Conservation (phyloP, 352 stramenopile genomes). For the Phytophthora rubi region DNA sequence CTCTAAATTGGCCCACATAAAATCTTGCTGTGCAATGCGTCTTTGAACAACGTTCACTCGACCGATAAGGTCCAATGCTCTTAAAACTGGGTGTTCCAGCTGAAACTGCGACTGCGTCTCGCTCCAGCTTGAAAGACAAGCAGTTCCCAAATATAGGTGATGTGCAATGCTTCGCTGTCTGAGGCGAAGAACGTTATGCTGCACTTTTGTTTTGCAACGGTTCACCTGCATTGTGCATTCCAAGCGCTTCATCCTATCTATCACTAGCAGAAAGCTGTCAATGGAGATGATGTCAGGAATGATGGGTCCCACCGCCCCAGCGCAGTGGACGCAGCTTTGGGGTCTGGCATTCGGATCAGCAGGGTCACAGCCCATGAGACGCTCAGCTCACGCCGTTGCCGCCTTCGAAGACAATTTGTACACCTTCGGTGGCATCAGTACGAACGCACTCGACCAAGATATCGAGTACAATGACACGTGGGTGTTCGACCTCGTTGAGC, state of each 20-base stretch:
- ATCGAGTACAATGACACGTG: conserved; percentile 82
- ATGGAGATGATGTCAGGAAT: conserved; percentile 32
- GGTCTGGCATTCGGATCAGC: conserved; percentile 25
- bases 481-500: conserved; percentile 50
- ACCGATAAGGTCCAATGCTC: too few relatives aligned
- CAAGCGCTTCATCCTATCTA: conserved; percentile 10
- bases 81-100: too few relatives aligned
- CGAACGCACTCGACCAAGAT: conserved; percentile 42
- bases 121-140: neutral
- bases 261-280: too few relatives aligned
- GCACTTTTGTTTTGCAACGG: conserved; percentile 23
- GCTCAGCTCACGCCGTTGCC: conserved; percentile 61
- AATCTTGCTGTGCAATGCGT: conserved; percentile 7
- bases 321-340: conserved; percentile 67
- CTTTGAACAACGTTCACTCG: neutral
- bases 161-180: conserved; percentile 12
- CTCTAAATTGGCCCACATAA: conserved; percentile 26
- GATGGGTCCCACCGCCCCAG: conserved; percentile 11
- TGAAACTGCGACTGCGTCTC: too few relatives aligned
- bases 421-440: conserved; percentile 66
- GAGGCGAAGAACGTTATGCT: conserved; percentile 21
- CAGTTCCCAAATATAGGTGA: conserved; percentile 20
- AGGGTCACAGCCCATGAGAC: conserved; percentile 46
- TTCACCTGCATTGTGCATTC: conserved; percentile 25
- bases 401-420: conserved; percentile 61